phyloP scores from a whole-genome alignment of 2,329 filamentous ascomycete species.

The Westerdykella aurantiaca region DNA sequence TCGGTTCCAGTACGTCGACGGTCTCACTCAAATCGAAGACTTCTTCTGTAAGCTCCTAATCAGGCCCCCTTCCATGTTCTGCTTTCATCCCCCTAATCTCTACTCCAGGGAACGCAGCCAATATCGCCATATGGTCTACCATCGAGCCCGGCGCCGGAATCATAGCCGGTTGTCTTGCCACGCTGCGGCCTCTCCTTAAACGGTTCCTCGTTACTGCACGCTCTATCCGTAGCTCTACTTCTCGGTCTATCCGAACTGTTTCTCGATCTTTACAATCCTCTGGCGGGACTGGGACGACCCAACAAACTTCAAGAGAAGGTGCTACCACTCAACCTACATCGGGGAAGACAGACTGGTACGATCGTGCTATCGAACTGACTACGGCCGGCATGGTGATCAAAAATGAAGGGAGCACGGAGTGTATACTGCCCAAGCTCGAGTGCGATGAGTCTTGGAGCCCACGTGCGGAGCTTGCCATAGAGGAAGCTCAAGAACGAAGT shows the following conservation, averaged over 20 bases:
- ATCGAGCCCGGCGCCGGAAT: constrained; percentile 38
- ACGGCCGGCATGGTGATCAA: background rate
- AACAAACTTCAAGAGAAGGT: background rate
- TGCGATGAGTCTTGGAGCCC: no score
- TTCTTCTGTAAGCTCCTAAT: constrained; percentile 37
- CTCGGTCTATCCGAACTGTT: constrained; percentile 16
- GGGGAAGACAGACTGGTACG: constrained; percentile 1
- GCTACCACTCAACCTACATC: background rate
- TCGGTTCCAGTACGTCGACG: constrained; percentile 45
- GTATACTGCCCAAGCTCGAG: background rate
- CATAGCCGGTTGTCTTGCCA: constrained; percentile 47
- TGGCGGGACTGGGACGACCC: background rate
- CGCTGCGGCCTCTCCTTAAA: constrained; percentile 45
- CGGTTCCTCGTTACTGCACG: constrained; percentile 3
- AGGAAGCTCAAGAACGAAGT: no score
- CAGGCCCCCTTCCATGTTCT: background rate
- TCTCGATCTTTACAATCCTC: constrained; percentile 3
- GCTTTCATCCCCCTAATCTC: constrained; percentile 8
- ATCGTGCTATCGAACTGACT: background rate
- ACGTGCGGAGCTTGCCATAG: no score
- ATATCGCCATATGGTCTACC: constrained; percentile 40
- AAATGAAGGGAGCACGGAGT: background rate
- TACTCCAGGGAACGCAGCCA: constrained; percentile 38
- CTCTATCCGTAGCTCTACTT: constrained; percentile 19
- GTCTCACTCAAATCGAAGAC: constrained; percentile 39